Evolutionary conservation across 2,329 filamentous ascomycete species (phyloP).

Genomic region (Talaromyces sp.): DNA sequence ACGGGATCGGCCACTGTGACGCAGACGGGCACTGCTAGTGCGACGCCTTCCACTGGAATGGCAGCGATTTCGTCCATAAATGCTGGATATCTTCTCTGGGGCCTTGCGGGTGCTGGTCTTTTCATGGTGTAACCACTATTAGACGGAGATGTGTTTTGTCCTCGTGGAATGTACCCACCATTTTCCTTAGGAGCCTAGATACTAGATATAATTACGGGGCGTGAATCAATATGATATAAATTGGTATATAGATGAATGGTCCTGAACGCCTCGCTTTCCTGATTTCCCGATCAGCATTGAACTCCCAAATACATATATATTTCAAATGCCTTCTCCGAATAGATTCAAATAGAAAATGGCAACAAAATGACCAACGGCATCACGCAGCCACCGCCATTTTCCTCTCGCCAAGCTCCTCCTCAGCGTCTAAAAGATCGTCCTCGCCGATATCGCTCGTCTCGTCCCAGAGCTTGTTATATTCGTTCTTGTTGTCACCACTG

Average conservation of each 20-base stretch:
- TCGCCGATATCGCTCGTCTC: constrained; percentile 82
- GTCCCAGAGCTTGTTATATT: constrained; percentile 79
- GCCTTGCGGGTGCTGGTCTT: too few relatives aligned
- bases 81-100: too few relatives aligned
- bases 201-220: too few relatives aligned
- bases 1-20: too few relatives aligned
- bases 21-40: too few relatives aligned
- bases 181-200: neutral
- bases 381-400: constrained; percentile 34
- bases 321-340: neutral
- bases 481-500: constrained; percentile 59
- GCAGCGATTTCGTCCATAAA: too few relatives aligned
- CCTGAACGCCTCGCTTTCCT: neutral
- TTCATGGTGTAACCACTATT: too few relatives aligned
- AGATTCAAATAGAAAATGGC: neutral
- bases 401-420: constrained; percentile 65
- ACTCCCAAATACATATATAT: neutral
- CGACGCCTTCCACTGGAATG: too few relatives aligned
- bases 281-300: neutral
- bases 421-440: constrained; percentile 73
- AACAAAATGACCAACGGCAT: neutral
- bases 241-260: neutral
- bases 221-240: neutral
- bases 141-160: too few relatives aligned
- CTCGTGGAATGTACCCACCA: too few relatives aligned